These are phyloP conservation scores for Backusella liffmaniae DNA, from an alignment of 192 early-diverging fungal genomes.

Conservation along the genomic window DNA sequence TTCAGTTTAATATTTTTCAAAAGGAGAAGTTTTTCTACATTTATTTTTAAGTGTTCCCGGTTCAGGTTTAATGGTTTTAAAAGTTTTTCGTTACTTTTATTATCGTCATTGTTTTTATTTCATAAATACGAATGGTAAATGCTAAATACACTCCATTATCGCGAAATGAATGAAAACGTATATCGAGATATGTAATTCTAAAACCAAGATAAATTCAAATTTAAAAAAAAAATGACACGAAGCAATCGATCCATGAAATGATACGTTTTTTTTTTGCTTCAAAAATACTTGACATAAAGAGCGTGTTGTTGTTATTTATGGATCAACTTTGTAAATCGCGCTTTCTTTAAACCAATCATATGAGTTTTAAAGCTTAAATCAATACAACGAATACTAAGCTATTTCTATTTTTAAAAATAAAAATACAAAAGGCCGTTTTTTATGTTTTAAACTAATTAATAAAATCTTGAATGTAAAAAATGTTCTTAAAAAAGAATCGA, in stretches of 20 bases:
- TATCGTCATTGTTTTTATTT: too few relatives aligned
- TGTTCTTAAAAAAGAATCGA: too few relatives aligned
- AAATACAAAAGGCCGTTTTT: background rate
- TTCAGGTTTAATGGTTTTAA: too few relatives aligned
- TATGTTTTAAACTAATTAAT: background rate
- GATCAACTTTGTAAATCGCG: background rate
- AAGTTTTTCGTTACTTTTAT: too few relatives aligned
- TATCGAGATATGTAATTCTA: too few relatives aligned
- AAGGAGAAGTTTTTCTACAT: background rate
- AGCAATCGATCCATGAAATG: background rate
- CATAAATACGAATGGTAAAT: too few relatives aligned
- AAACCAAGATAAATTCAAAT: too few relatives aligned
- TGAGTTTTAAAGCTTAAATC: background rate
- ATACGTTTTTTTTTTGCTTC: background rate
- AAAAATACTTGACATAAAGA: background rate
- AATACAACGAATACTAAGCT: background rate
- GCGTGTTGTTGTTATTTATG: background rate
- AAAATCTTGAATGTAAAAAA: background rate
- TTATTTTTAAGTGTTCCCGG: background rate
- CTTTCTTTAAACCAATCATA: background rate
- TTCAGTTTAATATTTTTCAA: background rate
- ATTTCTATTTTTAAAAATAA: background rate
- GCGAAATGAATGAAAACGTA: too few relatives aligned
- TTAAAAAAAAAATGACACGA: too few relatives aligned
- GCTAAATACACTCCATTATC: too few relatives aligned